phyloP scores from a whole-genome alignment of 2,329 filamentous ascomycete species.

The Trichoderma arundinaceum region DNA sequence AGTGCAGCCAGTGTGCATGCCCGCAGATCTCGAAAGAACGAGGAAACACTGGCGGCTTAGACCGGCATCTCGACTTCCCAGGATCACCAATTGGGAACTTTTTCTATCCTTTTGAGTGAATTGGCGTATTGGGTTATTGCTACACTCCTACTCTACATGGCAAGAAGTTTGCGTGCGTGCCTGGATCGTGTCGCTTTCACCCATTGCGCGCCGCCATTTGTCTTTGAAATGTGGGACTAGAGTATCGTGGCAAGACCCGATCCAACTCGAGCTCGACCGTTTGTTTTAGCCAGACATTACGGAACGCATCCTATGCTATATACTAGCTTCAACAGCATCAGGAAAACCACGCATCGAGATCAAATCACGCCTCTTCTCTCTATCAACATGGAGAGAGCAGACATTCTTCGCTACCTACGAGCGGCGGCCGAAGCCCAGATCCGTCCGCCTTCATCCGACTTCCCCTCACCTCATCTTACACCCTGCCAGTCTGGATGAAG shows the following conservation, averaged over 20 bases:
- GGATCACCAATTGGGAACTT: neutral
- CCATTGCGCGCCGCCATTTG: neutral
- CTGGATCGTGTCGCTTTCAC: neutral
- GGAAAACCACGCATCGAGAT: neutral
- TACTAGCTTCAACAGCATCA: neutral
- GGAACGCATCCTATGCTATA: neutral
- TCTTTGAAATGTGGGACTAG: neutral
- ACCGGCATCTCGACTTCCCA: neutral
- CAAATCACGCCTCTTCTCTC: constrained; percentile 4
- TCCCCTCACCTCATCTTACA: neutral
- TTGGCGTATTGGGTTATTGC: neutral
- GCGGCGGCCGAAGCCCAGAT: constrained; percentile 7
- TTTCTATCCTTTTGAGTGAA: neutral
- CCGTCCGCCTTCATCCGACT: constrained; percentile 6
- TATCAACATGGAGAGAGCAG: neutral
- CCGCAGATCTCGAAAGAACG: neutral
- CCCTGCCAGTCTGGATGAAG: constrained; percentile 16
- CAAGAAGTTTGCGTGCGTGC: neutral
- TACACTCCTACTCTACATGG: neutral
- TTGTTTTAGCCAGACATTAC: neutral
- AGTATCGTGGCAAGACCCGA: neutral
- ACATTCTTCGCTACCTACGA: neutral
- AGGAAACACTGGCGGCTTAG: neutral
- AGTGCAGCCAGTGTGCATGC: neutral
- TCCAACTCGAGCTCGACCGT: neutral